Base-by-base conservation (phyloP, 441 rosid species). In the Brassica balearica region DNA sequence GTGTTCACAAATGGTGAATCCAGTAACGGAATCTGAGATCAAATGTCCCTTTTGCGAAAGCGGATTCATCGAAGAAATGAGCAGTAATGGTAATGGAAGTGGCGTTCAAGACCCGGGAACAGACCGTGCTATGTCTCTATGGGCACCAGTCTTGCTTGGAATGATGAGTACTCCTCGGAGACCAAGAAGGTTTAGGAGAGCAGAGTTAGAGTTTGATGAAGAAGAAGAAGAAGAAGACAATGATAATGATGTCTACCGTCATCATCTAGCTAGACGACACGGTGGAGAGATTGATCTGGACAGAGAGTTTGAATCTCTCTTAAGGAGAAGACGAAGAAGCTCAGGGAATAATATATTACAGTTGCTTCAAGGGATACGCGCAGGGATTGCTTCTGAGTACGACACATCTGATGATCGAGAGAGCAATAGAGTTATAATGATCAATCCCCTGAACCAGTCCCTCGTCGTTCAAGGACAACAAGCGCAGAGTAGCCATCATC, bases 111-210 rank as follows among this genome's bases (percentile, higher is more conserved):
- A 84, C 22, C 43, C 82, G 12, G 88, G 90, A 59, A 87, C 97
- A 3, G 97, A 94, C 15, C 91, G 91, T 32, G 89, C 96, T 5
- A 85, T 91, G 80, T 86, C 97, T 68, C 86, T 94, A 25, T 94
- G 95, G 97, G 94, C 91, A 6, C 94, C 98, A 0, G 73, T 94
- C 77, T 87, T 94, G 81, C 91, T 94, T 20, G 92, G 95, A 8
- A 90, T 94, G 97, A 87, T 92, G 90, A 91, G 90, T 4, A 92
- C 85, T 75, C 81, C 87, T 12, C 87, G 79, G 25, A 85, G 89
- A 22, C 84, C 84, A 22, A 82, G 90, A 74, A 84, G 97, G 82
- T 63, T 80, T 10, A 86, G 95, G 71, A 89, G 87, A 61, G 59
- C 80, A 43, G 88, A 77, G 7, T 82, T 81, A 60, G 88, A 77